A percentile compares a stretch with the other conserved stretches of the same genome.
Evolutionary conservation across 371 early-diverging fungal species (phyloP).

Genomic region (Funneliformis caledonium): DNA sequence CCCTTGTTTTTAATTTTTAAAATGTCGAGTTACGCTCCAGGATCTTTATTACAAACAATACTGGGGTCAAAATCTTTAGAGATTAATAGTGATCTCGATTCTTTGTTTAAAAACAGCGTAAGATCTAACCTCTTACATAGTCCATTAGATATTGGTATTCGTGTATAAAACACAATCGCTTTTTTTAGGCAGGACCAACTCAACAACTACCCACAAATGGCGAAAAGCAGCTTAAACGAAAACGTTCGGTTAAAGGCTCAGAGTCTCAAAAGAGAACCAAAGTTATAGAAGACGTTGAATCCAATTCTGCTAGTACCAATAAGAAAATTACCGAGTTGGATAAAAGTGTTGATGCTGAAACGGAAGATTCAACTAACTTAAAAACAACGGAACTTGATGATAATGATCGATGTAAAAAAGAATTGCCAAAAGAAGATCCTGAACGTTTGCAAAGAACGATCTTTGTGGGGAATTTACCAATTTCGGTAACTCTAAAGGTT

Average conservation of each 20-base stretch:
- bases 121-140: background rate
- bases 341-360: slow-evolving; percentile 41
- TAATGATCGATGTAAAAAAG: slow-evolving; percentile 44
- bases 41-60: background rate
- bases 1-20: background rate
- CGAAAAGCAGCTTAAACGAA: background rate
- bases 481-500: slow-evolving; percentile 68
- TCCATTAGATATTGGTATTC: background rate
- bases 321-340: slow-evolving; percentile 40
- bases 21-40: slow-evolving; percentile 13
- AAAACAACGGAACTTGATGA: slow-evolving; percentile 29
- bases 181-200: slow-evolving; percentile 38
- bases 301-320: slow-evolving; percentile 32
- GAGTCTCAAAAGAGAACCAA: background rate
- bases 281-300: slow-evolving; percentile 46
- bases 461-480: slow-evolving; percentile 84
- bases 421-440: slow-evolving; percentile 50
- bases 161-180: background rate
- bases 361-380: slow-evolving; percentile 44
- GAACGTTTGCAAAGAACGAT: slow-evolving; percentile 66
- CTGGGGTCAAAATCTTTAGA: slow-evolving; percentile 42
- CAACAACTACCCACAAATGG: slow-evolving; percentile 15
- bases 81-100: slow-evolving; percentile 55
- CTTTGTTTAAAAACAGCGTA: slow-evolving; percentile 61
- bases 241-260: background rate